Percentiles rank a stretch among this genome's conserved stretches.
phyloP scores from a whole-genome alignment of 2,329 filamentous ascomycete genomes.

The Diplodia scrobiculata region DNA sequence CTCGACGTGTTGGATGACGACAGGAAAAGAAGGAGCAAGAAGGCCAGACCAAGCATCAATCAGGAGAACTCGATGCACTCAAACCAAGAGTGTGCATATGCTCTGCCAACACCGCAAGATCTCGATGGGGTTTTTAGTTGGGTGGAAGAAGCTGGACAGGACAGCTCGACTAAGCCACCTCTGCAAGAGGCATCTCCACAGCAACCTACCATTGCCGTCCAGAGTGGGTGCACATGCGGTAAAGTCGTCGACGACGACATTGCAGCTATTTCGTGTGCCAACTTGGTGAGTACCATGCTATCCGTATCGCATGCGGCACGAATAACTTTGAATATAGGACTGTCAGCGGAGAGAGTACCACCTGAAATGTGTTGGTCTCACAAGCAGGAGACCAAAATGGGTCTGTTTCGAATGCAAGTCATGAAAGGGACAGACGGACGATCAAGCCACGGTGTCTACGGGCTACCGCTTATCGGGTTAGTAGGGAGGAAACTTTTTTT shows the following conservation, averaged over 20 bases:
- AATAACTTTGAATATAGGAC: slow-evolving; percentile 15
- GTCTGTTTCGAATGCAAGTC: slow-evolving; percentile 16
- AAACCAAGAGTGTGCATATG: background rate
- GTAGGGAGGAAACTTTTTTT: background rate
- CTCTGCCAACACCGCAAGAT: slow-evolving; percentile 2
- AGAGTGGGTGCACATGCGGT: slow-evolving; percentile 29
- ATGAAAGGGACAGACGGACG: background rate
- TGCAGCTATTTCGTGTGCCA: slow-evolving; percentile 29
- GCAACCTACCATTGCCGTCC: slow-evolving; percentile 2
- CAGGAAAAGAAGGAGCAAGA: slow-evolving; percentile 6
- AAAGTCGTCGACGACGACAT: slow-evolving; percentile 22
- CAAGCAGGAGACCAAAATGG: slow-evolving; percentile 22
- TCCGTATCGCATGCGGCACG: background rate
- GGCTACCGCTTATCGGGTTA: background rate
- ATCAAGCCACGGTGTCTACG: background rate
- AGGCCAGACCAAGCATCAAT: background rate
- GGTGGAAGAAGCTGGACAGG: slow-evolving; percentile 14
- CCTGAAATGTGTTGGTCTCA: slow-evolving; percentile 23
- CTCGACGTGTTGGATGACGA: slow-evolving; percentile 5
- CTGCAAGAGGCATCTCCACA: background rate
- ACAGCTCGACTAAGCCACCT: slow-evolving; percentile 1
- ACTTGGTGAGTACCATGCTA: slow-evolving; percentile 24
- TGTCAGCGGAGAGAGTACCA: slow-evolving; percentile 30
- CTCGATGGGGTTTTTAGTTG: slow-evolving; percentile 17
- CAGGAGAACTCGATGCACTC: background rate